These are phyloP conservation scores for Trichoderma semiorbis DNA, from an alignment of 2,329 filamentous ascomycete genomes.

Conservation along the genomic window DNA sequence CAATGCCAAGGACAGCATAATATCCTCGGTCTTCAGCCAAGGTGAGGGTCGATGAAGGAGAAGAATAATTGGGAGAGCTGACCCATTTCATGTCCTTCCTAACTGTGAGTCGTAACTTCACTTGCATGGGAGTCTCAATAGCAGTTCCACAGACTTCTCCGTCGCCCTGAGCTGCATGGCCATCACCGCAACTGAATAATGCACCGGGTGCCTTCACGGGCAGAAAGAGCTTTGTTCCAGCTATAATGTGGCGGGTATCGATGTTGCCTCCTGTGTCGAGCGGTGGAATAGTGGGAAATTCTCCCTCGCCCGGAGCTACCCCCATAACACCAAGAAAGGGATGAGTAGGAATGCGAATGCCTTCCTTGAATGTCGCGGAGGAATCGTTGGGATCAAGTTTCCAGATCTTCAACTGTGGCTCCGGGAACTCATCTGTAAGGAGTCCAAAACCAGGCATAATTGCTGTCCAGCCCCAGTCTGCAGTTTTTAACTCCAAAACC, in stretches of 20 bases:
- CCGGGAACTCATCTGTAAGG: not conserved
- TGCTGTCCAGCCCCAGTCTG: slow-evolving; percentile 1
- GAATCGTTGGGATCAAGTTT: not conserved
- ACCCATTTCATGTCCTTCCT: slow-evolving; percentile 4
- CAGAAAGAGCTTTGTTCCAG: not conserved
- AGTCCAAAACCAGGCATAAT: slow-evolving; percentile 1
- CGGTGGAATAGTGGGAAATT: slow-evolving; percentile 3
- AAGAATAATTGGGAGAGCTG: not conserved
- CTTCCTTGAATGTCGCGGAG: not conserved
- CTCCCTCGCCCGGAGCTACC: not conserved
- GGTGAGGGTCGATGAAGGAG: not conserved
- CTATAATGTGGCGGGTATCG: slow-evolving; percentile 2
- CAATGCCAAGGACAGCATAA: slow-evolving; percentile 1
- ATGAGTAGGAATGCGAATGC: slow-evolving; percentile 4
- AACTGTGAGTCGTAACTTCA: not conserved
- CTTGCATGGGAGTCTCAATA: slow-evolving; percentile 10
- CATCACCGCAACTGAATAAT: slow-evolving; percentile 3
- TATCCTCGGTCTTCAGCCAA: not conserved
- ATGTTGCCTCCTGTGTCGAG: slow-evolving; percentile 4
- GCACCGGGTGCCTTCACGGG: not conserved
- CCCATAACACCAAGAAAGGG: slow-evolving; percentile 8
- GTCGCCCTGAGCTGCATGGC: slow-evolving; percentile 5
- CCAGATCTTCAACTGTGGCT: not conserved
- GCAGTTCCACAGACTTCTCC: slow-evolving; percentile 7
- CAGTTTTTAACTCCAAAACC: not conserved